Base-by-base conservation (phyloP, 1,139 yeast genomes). In the Geotrichum europaeum region DNA sequence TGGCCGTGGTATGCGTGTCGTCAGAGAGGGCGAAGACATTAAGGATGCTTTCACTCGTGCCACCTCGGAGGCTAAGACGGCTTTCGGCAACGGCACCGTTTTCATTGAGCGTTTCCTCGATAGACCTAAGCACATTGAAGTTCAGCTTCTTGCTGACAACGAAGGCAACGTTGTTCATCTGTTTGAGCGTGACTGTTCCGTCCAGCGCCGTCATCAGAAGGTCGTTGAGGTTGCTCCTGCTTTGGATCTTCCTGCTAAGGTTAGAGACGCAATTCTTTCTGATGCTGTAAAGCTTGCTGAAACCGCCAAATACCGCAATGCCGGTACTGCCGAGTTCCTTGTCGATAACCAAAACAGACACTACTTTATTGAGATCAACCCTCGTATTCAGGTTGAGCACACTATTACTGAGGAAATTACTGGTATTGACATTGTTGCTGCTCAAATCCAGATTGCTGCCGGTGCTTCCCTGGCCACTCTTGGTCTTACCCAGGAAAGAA, bases 191-290 rank as follows among this genome's bases (percentile, higher is more conserved):
- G 99, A 94, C 78, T 94, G 99, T 78, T 91, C 98, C 13, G 99
- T 95, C 56, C 99, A 94, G 80, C 87, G 99, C 80, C 89, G 99
- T 80, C 99, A 94, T 76, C 99, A 95, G 79, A 94, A 95, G 76
- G 99, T 94, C 62, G 99, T 94, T 55, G 99, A 95, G 78, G 91
- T 95, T 69, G 99, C 99, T 3, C 99, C 99, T n/a, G 98, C 99
- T 53, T 87, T 89, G 76, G 91, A 90, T 66, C 78, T 95, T 68
- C 95, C 97, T 40, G 76, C 79, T 58, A 79, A 79, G 34, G 95
- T 91, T 55, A 84, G 99, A 73, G 94, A 94, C 72, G 92, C 96
- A 59, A 94, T 94, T 68, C 81, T 94, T 70, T 83, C 89, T 55
- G 99, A 94, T 75, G 99, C 99, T 22, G 98, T 94, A 65, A 90